Percentiles rank a stretch among this genome's conserved stretches.
Conservation (phyloP, 2,329 filamentous ascomycete species). For the Parasarocladium wereldwijsianum region DNA sequence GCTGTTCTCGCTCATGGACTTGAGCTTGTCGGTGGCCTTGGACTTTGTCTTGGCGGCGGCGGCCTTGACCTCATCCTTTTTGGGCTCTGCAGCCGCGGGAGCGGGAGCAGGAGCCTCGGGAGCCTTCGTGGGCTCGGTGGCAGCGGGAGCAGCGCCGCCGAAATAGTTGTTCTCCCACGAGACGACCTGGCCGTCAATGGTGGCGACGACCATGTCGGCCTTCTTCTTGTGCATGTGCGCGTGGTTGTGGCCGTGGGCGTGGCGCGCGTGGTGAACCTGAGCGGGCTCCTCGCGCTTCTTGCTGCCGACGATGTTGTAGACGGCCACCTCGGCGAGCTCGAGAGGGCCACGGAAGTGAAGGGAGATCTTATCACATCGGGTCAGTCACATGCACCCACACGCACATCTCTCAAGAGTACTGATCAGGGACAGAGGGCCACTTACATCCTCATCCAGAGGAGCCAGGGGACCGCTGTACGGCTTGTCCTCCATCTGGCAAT, state of each 20-base stretch:
- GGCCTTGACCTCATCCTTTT: no score
- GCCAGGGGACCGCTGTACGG: conserved; percentile 46
- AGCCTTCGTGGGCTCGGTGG: conserved; percentile 8
- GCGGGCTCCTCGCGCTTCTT: conserved; percentile 13
- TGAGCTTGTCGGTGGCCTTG: conserved; percentile 5
- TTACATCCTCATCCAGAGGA: conserved; percentile 57
- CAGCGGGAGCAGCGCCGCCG: conserved; percentile 16
- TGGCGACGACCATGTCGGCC: conserved; percentile 36
- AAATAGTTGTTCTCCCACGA: conserved; percentile 44
- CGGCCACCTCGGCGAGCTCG: conserved; percentile 51
- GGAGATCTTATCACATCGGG: conserved; percentile 53
- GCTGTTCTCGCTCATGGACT: conserved; percentile 7
- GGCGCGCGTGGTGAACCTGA: conserved; percentile 17
- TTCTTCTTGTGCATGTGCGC: conserved; percentile 29
- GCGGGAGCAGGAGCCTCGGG: conserved; percentile 3
- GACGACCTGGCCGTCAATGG: conserved; percentile 40
- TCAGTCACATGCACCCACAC: no score
- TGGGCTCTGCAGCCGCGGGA: conserved; percentile 8
- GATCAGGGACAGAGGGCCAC: conserved; percentile 16
- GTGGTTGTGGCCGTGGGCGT: conserved; percentile 36
- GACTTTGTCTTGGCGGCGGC: conserved; percentile 5
- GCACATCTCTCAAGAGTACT: no score
- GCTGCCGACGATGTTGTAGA: conserved; percentile 40
- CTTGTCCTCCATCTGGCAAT: conserved; percentile 37
- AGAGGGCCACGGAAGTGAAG: conserved; percentile 60